Evolutionary conservation across 495 filamentous ascomycete genomes (phyloP), one percentile per base, ranked within the genome.

Genomic region (Penicillium atrosanguineum): DNA sequence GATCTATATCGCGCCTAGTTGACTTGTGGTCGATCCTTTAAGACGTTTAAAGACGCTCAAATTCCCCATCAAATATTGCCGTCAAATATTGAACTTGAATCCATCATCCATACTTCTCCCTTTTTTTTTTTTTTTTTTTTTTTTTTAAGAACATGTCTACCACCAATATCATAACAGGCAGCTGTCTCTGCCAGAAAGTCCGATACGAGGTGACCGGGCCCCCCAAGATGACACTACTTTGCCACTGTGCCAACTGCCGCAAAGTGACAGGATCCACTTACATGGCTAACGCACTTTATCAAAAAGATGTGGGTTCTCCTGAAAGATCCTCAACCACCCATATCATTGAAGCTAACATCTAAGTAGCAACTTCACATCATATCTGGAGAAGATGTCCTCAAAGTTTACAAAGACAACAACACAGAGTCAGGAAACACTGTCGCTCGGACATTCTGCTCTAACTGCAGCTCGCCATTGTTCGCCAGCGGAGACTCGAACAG

Each of bases 161-260:
- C 31, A 12, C 12, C 11, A 34, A 14, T 4, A 26, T n/a, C 4
- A 48, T 57, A 4, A 44, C 37, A 6, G 58, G 58, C 6, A 53
- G 44, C 21, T 61, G 58, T 20, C 48, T 61, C 46, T 61, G 58
- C 36, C 49, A 50, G 26, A 51, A 36, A 16, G 40, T 61, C n/a
- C 44, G 29, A 19, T 61, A 61, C 21, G 45, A 52, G 49, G 18
- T 61, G 4, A 37, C 49, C 12, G 55, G 58, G 3, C 29, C 23
- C 16, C 45, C 55, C 6, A 28, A 50, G 0, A 25, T 41, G 15
- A 61, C 34, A 14, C 28, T 57, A 2, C 29, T 61, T 26, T 61
- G 58, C 36, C 58, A 61, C 37, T 61, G 58, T 46, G 47, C 53
- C 4, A 57, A 48, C 18, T 61, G 58, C 21, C 52, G 50, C 44